Evolutionary conservation across 768 basidiomycete species (phyloP), one percentile per base, ranked within the genome.

Genomic region (Mycena indigotica): DNA sequence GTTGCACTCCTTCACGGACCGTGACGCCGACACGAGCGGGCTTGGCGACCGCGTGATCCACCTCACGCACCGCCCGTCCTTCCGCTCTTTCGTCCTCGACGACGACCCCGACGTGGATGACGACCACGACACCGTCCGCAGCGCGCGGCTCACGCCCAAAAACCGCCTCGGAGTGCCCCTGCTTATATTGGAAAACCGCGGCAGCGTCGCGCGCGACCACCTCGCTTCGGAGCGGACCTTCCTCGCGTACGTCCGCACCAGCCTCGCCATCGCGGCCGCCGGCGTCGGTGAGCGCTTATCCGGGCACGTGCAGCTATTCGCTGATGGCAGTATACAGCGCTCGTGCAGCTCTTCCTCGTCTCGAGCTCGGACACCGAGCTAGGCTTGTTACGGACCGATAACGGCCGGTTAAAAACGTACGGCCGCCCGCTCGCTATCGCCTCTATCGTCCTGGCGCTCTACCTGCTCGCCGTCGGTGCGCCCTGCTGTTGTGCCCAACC

Each of bases 131-230:
- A n/a, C n/a, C n/a, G n/a, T n/a, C n/a, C n/a, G n/a, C n/a, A n/a
- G n/a, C n/a, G n/a, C n/a, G n/a, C n/a, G n/a, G n/a, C n/a, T n/a
- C n/a, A n/a, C n/a, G n/a, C n/a, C n/a, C n/a, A n/a, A n/a, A n/a
- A n/a, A n/a, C n/a, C n/a, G n/a, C n/a, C n/a, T n/a, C n/a, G n/a
- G n/a, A n/a, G n/a, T n/a, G n/a, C n/a, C n/a, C n/a, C n/a, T n/a
- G 21, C 48, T 68, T 2, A 35, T 62, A 2, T 68, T 83, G 8
- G 73, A 80, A 66, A 84, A 82, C 60, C 69, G 73, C 25, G 80
- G 80, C 12, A 76, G 72, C 53, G 79, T 81, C 50, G 82, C 82
- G 26, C 70, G 82, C 23, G 81, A 83, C 65, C 81, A 84, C 57
- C 73, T 84, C 3, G 78, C 82, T 2, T 73, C 73, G 8, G 82